Conservation (phyloP, 2,329 filamentous ascomycete species). For the Mariannaea sp. region DNA sequence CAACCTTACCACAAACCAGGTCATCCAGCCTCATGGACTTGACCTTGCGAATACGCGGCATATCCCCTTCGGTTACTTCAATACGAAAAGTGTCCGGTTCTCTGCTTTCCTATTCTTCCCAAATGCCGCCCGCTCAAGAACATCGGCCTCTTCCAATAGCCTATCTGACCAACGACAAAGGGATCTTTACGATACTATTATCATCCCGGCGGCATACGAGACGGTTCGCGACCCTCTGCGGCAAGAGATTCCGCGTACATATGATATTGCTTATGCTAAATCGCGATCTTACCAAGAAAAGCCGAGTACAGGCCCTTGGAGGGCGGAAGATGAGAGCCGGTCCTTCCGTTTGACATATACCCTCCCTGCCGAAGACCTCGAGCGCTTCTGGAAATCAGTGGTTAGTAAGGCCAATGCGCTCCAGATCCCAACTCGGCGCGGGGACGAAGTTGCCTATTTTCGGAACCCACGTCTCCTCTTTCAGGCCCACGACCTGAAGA, state of each 20-base stretch:
- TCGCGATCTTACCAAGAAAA: conserved; percentile 11
- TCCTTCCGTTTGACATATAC: conserved; percentile 1
- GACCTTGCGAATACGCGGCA: background rate
- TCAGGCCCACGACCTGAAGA: background rate
- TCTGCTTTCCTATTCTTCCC: background rate
- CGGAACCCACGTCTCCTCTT: background rate
- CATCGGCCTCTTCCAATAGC: background rate
- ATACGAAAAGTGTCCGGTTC: background rate
- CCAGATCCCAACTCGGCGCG: background rate
- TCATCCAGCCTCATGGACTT: background rate
- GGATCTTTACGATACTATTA: background rate
- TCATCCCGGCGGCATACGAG: background rate
- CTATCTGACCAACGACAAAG: background rate
- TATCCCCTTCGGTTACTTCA: background rate
- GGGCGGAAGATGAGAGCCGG: conserved; percentile 1
- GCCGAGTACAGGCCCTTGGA: background rate
- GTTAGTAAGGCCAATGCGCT: background rate
- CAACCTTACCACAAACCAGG: background rate
- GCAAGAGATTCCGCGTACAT: conserved; percentile 10
- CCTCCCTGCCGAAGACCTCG: background rate
- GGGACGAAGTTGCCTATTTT: background rate
- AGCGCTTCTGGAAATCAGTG: background rate
- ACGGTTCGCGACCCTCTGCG: conserved; percentile 6
- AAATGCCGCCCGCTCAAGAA: background rate
- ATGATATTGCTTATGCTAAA: conserved; percentile 8